Conservation (phyloP, 2,329 filamentous ascomycete genomes). For the Ophiognomonia clavigignenti-juglandacearum region DNA sequence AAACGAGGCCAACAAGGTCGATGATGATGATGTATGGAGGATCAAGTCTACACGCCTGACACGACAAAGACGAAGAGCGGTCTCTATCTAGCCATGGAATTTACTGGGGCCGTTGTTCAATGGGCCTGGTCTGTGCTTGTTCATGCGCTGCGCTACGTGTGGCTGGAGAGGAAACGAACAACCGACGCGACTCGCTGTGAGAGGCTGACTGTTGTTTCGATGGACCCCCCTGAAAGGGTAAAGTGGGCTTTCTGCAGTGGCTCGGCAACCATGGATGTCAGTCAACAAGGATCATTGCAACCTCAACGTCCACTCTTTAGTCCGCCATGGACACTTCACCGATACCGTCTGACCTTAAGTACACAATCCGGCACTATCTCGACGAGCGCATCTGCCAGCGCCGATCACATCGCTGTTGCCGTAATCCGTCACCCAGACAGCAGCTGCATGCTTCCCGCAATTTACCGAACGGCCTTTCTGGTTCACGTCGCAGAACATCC, state of each 20-base stretch:
- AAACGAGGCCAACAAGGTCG: constrained; percentile 16
- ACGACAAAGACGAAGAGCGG: constrained; percentile 19
- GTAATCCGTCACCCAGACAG: too few species aligned
- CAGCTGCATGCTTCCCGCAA: too few species aligned
- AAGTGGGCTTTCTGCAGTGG: background rate
- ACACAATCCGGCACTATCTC: too few species aligned
- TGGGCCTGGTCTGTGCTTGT: constrained; percentile 16
- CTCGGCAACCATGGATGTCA: background rate
- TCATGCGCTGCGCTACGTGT: constrained; percentile 3
- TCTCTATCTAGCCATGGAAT: constrained; percentile 8
- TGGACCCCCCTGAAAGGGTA: background rate
- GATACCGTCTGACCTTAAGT: too few species aligned
- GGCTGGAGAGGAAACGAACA: background rate
- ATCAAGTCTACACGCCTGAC: constrained; percentile 6
- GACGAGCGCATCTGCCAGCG: too few species aligned
- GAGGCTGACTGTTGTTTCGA: background rate
- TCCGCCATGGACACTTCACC: too few species aligned
- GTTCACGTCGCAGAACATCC: too few species aligned
- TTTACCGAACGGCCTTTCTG: too few species aligned
- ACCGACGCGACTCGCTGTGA: background rate
- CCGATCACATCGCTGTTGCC: too few species aligned
- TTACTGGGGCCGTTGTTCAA: constrained; percentile 16
- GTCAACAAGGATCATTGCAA: background rate
- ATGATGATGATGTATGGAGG: constrained; percentile 24
- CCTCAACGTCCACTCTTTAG: too few species aligned